Evolutionary conservation across 768 basidiomycete species (phyloP).

Genomic region (Mrakia frigida): DNA sequence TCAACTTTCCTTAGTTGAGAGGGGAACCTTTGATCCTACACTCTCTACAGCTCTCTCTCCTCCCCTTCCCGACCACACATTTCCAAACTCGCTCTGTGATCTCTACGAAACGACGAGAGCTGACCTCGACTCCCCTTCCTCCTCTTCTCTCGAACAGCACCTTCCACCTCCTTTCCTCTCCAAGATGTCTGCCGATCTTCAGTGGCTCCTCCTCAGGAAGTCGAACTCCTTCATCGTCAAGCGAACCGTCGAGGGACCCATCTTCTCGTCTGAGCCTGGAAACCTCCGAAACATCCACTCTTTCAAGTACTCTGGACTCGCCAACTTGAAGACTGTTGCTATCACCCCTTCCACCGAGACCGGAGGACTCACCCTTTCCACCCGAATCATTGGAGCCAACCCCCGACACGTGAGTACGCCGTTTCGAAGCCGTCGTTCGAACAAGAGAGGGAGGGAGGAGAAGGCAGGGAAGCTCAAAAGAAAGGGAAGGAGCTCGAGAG

Average conservation of each 20-base stretch:
- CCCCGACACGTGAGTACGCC: constrained; percentile 9
- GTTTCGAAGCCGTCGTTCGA: neutral
- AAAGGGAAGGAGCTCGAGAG: neutral
- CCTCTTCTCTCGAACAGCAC: neutral
- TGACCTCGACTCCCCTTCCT: neutral
- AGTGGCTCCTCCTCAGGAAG: constrained; percentile 82
- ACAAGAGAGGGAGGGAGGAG: neutral
- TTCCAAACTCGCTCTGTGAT: neutral
- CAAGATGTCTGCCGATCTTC: constrained; percentile 49
- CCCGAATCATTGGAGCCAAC: constrained; percentile 24
- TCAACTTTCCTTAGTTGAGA: neutral
- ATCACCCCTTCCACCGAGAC: constrained; percentile 21
- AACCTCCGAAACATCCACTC: constrained; percentile 56
- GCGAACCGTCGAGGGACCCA: constrained; percentile 62
- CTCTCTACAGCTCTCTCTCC: neutral
- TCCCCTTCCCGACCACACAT: neutral
- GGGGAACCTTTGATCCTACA: neutral
- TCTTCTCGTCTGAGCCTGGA: constrained; percentile 77
- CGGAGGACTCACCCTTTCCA: constrained; percentile 32
- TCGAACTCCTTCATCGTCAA: constrained; percentile 83
- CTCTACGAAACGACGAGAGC: neutral
- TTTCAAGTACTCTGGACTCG: constrained; percentile 84
- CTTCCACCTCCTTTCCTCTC: constrained; percentile 1
- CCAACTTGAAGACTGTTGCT: constrained; percentile 61
- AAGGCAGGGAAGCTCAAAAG: neutral